Percentiles rank a stretch among this genome's conserved stretches.
Evolutionary conservation across 805 yeast species (phyloP).

Genomic region (Citeromyces matritensis): DNA sequence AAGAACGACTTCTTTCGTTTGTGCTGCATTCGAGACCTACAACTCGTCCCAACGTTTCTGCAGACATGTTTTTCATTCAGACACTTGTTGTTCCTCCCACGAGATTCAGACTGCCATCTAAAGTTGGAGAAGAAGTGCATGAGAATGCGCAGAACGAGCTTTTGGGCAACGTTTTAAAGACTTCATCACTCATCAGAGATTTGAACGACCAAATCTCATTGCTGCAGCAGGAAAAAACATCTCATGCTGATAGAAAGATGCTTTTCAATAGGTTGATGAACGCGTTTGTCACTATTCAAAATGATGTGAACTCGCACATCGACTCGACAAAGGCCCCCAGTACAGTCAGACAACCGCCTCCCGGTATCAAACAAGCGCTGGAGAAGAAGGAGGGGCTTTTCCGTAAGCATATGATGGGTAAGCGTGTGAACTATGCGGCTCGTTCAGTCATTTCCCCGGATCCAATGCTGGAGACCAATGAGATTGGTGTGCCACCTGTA

Average conservation of each 20-base stretch:
- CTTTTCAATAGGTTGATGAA: constrained; percentile 87
- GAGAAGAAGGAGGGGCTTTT: constrained; percentile 98
- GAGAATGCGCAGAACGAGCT: constrained; percentile 90
- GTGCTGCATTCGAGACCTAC: constrained; percentile 76
- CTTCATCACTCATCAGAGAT: constrained; percentile 74
- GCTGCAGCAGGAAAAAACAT: constrained; percentile 41
- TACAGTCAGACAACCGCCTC: constrained; percentile 61
- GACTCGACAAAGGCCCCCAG: constrained; percentile 85
- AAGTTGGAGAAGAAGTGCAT: constrained; percentile 91
- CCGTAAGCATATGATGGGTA: constrained; percentile 99
- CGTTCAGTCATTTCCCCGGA: constrained; percentile 98
- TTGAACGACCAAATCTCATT: constrained; percentile 70
- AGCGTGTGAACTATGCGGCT: constrained; percentile 97
- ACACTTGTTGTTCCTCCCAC: constrained; percentile 92
- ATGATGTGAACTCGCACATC: constrained; percentile 86
- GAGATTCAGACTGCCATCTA: constrained; percentile 91
- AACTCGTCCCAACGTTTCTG: constrained; percentile 25
- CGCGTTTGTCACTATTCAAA: constrained; percentile 87
- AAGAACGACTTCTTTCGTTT: constrained; percentile 50
- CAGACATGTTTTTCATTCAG: constrained; percentile 85
- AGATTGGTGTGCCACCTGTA: constrained; percentile 98
- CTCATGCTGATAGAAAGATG: constrained; percentile 58
- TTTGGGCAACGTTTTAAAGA: constrained; percentile 62
- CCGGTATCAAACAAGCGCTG: constrained; percentile 94
- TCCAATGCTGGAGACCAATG: constrained; percentile 94